Conservation (phyloP, 208 protist species). For the Trypanosoma cruzi region DNA sequence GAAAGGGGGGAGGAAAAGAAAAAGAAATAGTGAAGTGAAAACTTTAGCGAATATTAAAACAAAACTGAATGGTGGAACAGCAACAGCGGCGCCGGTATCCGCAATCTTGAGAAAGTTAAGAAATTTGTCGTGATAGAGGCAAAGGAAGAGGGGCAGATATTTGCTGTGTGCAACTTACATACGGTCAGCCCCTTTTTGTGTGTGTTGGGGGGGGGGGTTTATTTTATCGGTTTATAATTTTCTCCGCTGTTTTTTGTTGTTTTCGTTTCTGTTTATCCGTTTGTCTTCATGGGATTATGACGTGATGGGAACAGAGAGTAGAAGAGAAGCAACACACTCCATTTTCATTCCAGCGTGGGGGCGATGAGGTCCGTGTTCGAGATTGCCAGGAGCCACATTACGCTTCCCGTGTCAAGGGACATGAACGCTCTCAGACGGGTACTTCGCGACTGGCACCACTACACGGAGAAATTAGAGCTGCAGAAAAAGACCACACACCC, state of each 20-base stretch:
- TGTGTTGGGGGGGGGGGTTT: too few species aligned
- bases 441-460: slow-evolving; percentile 68
- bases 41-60: too few species aligned
- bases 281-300: neutral
- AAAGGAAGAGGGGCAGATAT: too few species aligned
- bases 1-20: neutral
- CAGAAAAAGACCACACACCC: slow-evolving; percentile 55
- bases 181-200: too few species aligned
- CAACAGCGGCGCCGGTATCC: too few species aligned
- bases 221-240: too few species aligned
- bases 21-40: too few species aligned
- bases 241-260: too few species aligned
- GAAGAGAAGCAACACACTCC: neutral
- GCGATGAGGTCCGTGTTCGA: slow-evolving; percentile 40
- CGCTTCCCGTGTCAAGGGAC: slow-evolving; percentile 54
- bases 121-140: too few species aligned
- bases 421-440: slow-evolving; percentile 53
- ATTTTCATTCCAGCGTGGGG: neutral
- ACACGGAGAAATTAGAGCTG: slow-evolving; percentile 53
- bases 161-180: too few species aligned
- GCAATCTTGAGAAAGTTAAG: too few species aligned
- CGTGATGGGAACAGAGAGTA: neutral
- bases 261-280: neutral
- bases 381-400: slow-evolving; percentile 62
- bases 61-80: too few species aligned